Evolutionary conservation across 352 stramenopile genomes (phyloP).

Genomic region (Pythium coloratum): DNA sequence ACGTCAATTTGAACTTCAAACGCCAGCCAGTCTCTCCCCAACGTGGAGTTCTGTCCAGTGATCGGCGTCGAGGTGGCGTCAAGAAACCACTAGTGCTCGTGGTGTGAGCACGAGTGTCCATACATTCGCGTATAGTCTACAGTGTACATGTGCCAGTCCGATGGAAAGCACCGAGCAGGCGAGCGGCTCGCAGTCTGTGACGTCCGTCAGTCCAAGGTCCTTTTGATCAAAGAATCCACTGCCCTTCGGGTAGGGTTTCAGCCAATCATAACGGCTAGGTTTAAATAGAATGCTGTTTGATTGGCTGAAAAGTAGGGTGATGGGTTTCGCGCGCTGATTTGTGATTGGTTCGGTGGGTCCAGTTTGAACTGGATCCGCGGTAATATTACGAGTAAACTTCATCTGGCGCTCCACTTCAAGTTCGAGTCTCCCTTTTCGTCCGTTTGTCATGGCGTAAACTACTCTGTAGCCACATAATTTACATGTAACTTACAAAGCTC

Average conservation of each 20-base stretch:
- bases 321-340: conserved; percentile 16
- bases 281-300: background rate
- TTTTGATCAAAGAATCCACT: too few species aligned
- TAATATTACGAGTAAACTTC: conserved; percentile 24
- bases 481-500: conserved; percentile 9
- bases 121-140: too few species aligned
- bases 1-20: background rate
- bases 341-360: conserved; percentile 15
- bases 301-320: background rate
- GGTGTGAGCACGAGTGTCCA: too few species aligned
- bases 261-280: too few species aligned
- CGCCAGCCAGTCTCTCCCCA: background rate
- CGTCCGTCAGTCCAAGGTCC: too few species aligned
- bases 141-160: too few species aligned
- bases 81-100: too few species aligned
- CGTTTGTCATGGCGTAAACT: background rate
- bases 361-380: conserved; percentile 14
- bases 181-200: too few species aligned
- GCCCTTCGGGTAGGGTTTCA: too few species aligned
- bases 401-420: conserved; percentile 20
- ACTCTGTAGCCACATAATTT: conserved; percentile 3
- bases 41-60: background rate
- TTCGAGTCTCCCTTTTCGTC: conserved; percentile 1
- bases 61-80: too few species aligned
- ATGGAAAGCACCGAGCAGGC: too few species aligned